Evolutionary conservation across 2,329 filamentous ascomycete species (phyloP), one percentile per base, ranked within the genome.

Genomic region (Colletotrichum tamarilloi): DNA sequence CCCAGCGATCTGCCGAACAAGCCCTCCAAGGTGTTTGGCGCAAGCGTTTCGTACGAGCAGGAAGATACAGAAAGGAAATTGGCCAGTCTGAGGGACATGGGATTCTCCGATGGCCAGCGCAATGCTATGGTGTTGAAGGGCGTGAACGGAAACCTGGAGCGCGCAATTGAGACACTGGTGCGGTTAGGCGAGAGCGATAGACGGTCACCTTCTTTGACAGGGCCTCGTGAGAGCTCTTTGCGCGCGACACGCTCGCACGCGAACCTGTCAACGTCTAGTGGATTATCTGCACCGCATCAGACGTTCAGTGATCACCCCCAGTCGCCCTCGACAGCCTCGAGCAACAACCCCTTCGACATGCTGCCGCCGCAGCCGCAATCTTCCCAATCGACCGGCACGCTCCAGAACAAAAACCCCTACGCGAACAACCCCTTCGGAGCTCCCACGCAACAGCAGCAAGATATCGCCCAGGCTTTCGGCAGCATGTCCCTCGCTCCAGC

Each of bases 51-150:
- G 52, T 83, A 85, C 58, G 86, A 87, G 64, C 76, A 80, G 59
- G 87, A 93, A 76, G 91, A 92, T 71, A 88, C 92, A 67, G 94
- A 97, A 56, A 87, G 89, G 62, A 98, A 98, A 81, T 83, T 98
- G 80, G 86, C 87, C 3, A 92, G 91, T 65, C 84, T 99, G 70
- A 90, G 92, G 68, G 95, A 98, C 69, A 97, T 98, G 95, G 97
- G 97, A 0, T 99, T 99, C 78, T 86, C 85, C 4, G 95, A 99
- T 80, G 91, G 93, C 55, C 94, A 93, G 77, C 91, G 93, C 72
- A 98, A 98, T 79, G 87, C 91, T 5, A 91, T 93, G 65, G 91
- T 98, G 30, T 85, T 99, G 22, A 95, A 95, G 80, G 93, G 93
- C 3, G 88, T 97, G 35, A 92, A 93, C 78, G 95, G 96, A 4